Conservation (phyloP, 805 yeast genomes). For the Wickerhamomyces silvicola region DNA sequence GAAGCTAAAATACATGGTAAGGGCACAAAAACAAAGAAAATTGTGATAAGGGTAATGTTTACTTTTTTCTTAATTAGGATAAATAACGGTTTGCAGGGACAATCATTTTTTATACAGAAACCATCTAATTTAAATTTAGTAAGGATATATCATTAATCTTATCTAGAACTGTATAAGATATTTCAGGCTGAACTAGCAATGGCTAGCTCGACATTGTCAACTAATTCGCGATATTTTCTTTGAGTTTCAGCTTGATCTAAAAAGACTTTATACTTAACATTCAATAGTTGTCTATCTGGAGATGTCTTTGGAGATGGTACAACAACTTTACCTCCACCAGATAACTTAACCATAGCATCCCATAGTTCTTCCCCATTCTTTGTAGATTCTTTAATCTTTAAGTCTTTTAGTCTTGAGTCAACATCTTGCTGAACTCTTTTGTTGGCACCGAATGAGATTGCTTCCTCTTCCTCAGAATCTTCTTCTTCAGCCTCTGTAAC, state of each 20-base stretch:
- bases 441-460: conserved; percentile 56
- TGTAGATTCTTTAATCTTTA: conserved; percentile 17
- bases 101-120: no score
- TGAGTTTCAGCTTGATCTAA: conserved; percentile 83
- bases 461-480: conserved; percentile 44
- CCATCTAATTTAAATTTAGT: no score
- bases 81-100: no score
- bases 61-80: conserved; percentile 1
- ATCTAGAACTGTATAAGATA: conserved; percentile 3
- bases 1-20: background rate
- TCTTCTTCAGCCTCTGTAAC: conserved; percentile 37
- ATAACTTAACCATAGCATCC: conserved; percentile 79
- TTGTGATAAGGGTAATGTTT: conserved; percentile 1
- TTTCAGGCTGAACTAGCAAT: conserved; percentile 4
- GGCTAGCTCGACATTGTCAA: conserved; percentile 39
- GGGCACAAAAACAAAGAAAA: no score
- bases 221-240: conserved; percentile 64
- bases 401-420: conserved; percentile 34
- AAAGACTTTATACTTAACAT: conserved; percentile 78
- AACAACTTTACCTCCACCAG: conserved; percentile 79
- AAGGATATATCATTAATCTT: no score
- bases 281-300: conserved; percentile 65
- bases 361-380: conserved; percentile 58
- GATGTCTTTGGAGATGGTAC: conserved; percentile 51
- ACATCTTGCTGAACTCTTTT: conserved; percentile 46